Evolutionary conservation across 768 basidiomycete genomes (phyloP), one percentile per base, ranked within the genome.

Genomic region (Dioszegia hungarica): DNA sequence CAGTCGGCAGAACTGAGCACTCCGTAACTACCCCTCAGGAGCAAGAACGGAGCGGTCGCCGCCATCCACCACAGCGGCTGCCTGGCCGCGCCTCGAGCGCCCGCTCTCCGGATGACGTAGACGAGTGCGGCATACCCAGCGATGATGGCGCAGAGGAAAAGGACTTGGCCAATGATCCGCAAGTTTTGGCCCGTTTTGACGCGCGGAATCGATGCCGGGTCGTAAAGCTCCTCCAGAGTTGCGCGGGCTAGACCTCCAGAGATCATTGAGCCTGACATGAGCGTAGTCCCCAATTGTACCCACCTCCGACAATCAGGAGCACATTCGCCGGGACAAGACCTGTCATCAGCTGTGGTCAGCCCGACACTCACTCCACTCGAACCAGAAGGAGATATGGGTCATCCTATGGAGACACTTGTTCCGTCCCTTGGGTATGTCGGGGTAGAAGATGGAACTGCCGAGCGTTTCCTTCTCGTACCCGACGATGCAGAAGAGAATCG

Each of bases 101-200:
- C 19, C 5, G 33, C 34, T 56, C 56, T 45, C 19, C 29, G n/a
- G n/a, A 56, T 5, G 43, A 53, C 44, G 52, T 44, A 37, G 55
- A 62, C 15, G 55, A 54, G 5, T 39, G 61, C 10, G 20, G 25
- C 22, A 36, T 53, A 29, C 10, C 19, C 41, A 19, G 54, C 10
- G 57, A 40, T 31, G 36, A 53, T 39, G 37, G 56, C 29, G 14
- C n/a, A 19, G 54, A 56, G 45, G 60, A 54, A 40, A 40, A 61
- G 36, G 9, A 33, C 31, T 25, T 56, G 41, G 55, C 54, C 38
- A 31, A 27, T 17, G 63, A 60, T 31, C 24, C 61, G 34, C 49
- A 65, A 51, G 31, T 15, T 51, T 33, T 51, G 49, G 24, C 49
- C 49, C 8, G 24, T 37, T 12, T 22, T 34, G 25, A 51, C 20